phyloP scores from a whole-genome alignment of 1,139 yeast genomes.

The Meyerozyma athensensis region DNA sequence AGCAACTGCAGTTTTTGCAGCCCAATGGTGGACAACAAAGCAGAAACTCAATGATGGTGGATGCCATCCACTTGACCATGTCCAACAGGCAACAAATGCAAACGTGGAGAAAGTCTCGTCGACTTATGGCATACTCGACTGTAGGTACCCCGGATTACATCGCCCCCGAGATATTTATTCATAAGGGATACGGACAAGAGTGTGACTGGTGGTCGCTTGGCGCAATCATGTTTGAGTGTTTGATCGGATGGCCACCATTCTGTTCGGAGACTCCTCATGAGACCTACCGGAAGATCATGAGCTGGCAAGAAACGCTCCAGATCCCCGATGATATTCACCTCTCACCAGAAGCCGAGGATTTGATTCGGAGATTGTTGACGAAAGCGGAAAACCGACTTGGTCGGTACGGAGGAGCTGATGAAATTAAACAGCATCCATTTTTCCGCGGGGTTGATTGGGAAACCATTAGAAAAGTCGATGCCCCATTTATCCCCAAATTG shows the following conservation, averaged over 20 bases:
- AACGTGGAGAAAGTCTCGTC: slow-evolving; percentile 95
- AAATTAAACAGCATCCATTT: slow-evolving; percentile 87
- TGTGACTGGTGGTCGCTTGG: slow-evolving; percentile 99
- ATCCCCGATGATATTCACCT: slow-evolving; percentile 96
- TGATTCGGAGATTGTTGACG: slow-evolving; percentile 77
- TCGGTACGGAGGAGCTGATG: slow-evolving; percentile 89
- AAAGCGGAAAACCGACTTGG: slow-evolving; percentile 86
- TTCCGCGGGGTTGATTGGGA: slow-evolving; percentile 98
- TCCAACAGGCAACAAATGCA: slow-evolving; percentile 96
- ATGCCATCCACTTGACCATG: slow-evolving; percentile 92
- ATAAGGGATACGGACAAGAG: slow-evolving; percentile 98
- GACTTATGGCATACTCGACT: slow-evolving; percentile 96
- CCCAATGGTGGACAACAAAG: slow-evolving; percentile 21
- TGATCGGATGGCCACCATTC: slow-evolving; percentile 99
- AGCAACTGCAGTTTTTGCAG: slow-evolving; percentile 21
- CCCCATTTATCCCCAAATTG: slow-evolving; percentile 78
- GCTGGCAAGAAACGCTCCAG: slow-evolving; percentile 89
- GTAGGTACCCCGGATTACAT: slow-evolving; percentile 99
- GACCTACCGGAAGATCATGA: slow-evolving; percentile 88
- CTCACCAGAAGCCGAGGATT: slow-evolving; percentile 90
- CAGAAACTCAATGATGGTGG: slow-evolving; percentile 86
- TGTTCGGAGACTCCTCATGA: slow-evolving; percentile 99
- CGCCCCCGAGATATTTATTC: slow-evolving; percentile 95
- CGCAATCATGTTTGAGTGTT: slow-evolving; percentile 97
- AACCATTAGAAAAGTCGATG: slow-evolving; percentile 84